Base-by-base conservation (phyloP, 805 yeast species). In the Pachysolen tannophilus region DNA sequence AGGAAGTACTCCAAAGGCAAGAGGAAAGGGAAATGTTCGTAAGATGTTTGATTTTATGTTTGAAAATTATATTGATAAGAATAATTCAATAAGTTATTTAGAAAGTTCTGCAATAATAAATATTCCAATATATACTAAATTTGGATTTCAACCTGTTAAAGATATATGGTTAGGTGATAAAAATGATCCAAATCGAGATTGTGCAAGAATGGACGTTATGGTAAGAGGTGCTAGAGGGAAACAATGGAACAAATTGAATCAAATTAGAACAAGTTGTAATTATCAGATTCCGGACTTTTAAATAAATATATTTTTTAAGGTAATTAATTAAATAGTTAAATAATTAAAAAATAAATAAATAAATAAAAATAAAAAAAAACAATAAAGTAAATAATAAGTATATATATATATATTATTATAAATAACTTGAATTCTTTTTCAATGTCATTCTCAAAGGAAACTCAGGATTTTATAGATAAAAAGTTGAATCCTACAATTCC, bases 11-110 rank as follows among this genome's bases (percentile, higher is more conserved):
- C 62, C 62, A 11, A 47, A 49, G 13, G 74, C 78, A 5, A 59
- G 76, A 43, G 79, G 79, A 24, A 72, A 72, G 46, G 79, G 79
- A 14, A 72, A 73, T 45, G 72, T 62, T 8, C 52, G 78, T 32
- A 60, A 60, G 18, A 55, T 71, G 48, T 65, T 73, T 43, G 68
- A 72, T 6, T 65, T 58, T 46, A 63, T 69, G 68, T 69, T 66
- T 44, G 47, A 53, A 23, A 58, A 64, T 35, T 58, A 64, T 48
- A 57, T 73, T 34, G 78, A 73, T 43, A 53, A 53, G 17, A 46
- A 47, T 8, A 58, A 57, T 10, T 50, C 59, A 33, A 50, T 63
- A n/a, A 48, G 69, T 4, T 73, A 73, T 43, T 57, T 73, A 46
- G 79, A 73, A 46, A 67, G 74, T 46, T 64, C 72, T 1, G 53